These are phyloP conservation scores for Dissoconium aciculare DNA, from an alignment of 2,329 filamentous ascomycete species.

Conservation along the genomic window DNA sequence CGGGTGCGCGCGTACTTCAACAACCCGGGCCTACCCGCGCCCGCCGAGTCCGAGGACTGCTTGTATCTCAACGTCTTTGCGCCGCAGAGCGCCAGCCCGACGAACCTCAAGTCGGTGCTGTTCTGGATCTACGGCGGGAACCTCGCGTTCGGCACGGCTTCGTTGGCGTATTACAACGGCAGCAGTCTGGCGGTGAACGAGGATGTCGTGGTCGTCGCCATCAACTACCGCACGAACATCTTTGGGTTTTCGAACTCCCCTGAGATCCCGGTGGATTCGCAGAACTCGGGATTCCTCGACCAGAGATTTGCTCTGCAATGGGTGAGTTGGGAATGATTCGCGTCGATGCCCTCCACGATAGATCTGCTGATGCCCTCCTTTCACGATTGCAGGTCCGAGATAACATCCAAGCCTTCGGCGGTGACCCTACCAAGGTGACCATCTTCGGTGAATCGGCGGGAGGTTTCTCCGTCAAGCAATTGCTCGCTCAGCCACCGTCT, in stretches of 20 bases:
- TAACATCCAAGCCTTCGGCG: slow-evolving; percentile 35
- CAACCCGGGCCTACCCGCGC: slow-evolving; percentile 7
- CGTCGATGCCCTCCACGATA: too few relatives aligned
- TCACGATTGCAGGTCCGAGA: too few relatives aligned
- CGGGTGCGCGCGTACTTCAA: slow-evolving; percentile 9
- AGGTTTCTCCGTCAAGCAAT: slow-evolving; percentile 8
- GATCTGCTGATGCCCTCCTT: too few relatives aligned
- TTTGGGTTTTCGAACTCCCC: slow-evolving; percentile 18
- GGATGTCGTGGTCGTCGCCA: slow-evolving; percentile 12
- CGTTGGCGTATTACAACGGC: slow-evolving; percentile 10
- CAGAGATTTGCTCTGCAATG: slow-evolving; percentile 22
- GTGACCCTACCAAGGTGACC: slow-evolving; percentile 33
- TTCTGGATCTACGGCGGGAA: slow-evolving; percentile 12
- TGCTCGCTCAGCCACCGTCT: slow-evolving; percentile 10
- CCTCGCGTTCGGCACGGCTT: slow-evolving; percentile 9
- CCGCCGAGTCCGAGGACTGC: slow-evolving; percentile 11
- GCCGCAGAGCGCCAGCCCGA: slow-evolving; percentile 6
- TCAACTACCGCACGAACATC: slow-evolving; percentile 13
- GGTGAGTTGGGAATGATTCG: too few relatives aligned
- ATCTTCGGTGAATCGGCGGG: slow-evolving; percentile 12
- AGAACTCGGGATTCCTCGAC: slow-evolving; percentile 22
- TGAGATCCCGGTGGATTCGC: slow-evolving; percentile 17
- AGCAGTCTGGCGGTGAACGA: slow-evolving; percentile 10
- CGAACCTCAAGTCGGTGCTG: slow-evolving; percentile 9
- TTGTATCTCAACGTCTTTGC: slow-evolving; percentile 12